Evolutionary conservation across 441 rosid genomes (phyloP).

Genomic region (Metrosideros polymorpha): DNA sequence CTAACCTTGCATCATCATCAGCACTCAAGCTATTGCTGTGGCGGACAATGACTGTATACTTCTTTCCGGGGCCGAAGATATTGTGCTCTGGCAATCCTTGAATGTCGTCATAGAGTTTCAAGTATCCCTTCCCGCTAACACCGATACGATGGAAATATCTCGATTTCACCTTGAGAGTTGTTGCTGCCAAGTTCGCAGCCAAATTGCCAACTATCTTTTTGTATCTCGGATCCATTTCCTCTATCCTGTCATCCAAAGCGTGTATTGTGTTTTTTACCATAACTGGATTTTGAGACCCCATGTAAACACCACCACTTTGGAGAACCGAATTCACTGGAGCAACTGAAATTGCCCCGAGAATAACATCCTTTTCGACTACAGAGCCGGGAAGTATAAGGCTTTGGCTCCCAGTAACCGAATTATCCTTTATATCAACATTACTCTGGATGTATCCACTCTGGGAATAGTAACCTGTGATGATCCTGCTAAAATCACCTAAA

Average conservation of each 20-base stretch:
- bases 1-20: slow-evolving; percentile 66
- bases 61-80: slow-evolving; percentile 41
- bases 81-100: slow-evolving; percentile 41
- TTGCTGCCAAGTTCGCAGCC: slow-evolving; percentile 51
- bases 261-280: slow-evolving; percentile 64
- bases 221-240: slow-evolving; percentile 62
- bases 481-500: slow-evolving; percentile 60
- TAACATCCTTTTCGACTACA: slow-evolving; percentile 32
- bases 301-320: slow-evolving; percentile 45
- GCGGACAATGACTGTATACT: slow-evolving; percentile 37
- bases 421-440: slow-evolving; percentile 38
- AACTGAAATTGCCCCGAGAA: slow-evolving; percentile 64
- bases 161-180: slow-evolving; percentile 54
- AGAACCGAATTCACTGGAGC: slow-evolving; percentile 54
- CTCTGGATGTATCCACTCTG: slow-evolving; percentile 23
- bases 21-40: slow-evolving; percentile 74
- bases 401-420: slow-evolving; percentile 64
- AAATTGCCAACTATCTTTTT: slow-evolving; percentile 60
- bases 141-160: slow-evolving; percentile 71
- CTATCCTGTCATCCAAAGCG: slow-evolving; percentile 59
- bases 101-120: slow-evolving; percentile 34
- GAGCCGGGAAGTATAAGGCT: slow-evolving; percentile 57
- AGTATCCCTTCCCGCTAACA: slow-evolving; percentile 40
- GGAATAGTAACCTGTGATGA: slow-evolving; percentile 40
- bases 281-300: slow-evolving; percentile 48